Conservation (phyloP, 805 yeast genomes). For the Wickerhamiella lipophila region DNA sequence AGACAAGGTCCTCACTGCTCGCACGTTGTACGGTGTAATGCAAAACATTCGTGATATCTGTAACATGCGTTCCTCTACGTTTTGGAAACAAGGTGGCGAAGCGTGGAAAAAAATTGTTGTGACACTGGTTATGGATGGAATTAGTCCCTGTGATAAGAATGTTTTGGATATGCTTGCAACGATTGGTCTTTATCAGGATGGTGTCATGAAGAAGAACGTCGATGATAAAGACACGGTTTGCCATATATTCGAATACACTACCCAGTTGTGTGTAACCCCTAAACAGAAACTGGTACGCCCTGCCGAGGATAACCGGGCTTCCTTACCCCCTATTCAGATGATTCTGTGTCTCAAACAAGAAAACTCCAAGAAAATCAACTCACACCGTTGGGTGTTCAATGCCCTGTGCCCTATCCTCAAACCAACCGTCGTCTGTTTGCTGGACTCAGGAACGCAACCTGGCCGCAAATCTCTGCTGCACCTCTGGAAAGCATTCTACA, state of each 20-base stretch:
- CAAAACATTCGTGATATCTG: slow-evolving; percentile 50
- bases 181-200: slow-evolving; percentile 54
- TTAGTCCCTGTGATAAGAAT: slow-evolving; percentile 50
- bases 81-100: slow-evolving; percentile 39
- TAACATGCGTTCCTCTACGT: slow-evolving; percentile 34
- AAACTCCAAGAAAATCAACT: slow-evolving; percentile 80
- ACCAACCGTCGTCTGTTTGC: slow-evolving; percentile 69
- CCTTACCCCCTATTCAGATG: slow-evolving; percentile 70
- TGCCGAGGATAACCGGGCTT: slow-evolving; percentile 35
- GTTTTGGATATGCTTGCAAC: slow-evolving; percentile 53
- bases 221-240: slow-evolving; percentile 50
- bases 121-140: slow-evolving; percentile 50
- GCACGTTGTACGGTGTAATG: slow-evolving; percentile 52
- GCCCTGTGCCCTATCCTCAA: slow-evolving; percentile 76
- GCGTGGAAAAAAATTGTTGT: slow-evolving; percentile 57
- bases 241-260: slow-evolving; percentile 54
- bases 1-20: slow-evolving; percentile 47
- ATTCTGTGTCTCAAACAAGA: slow-evolving; percentile 81
- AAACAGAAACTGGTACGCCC: slow-evolving; percentile 41
- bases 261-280: slow-evolving; percentile 35
- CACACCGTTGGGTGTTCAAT: slow-evolving; percentile 94
- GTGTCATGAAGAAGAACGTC: slow-evolving; percentile 47
- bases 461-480: slow-evolving; percentile 70
- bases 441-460: slow-evolving; percentile 94
- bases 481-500: slow-evolving; percentile 75